These are phyloP conservation scores for Ilex aquifolium DNA, from an alignment of 257 asterid species.

Conservation along the genomic window DNA sequence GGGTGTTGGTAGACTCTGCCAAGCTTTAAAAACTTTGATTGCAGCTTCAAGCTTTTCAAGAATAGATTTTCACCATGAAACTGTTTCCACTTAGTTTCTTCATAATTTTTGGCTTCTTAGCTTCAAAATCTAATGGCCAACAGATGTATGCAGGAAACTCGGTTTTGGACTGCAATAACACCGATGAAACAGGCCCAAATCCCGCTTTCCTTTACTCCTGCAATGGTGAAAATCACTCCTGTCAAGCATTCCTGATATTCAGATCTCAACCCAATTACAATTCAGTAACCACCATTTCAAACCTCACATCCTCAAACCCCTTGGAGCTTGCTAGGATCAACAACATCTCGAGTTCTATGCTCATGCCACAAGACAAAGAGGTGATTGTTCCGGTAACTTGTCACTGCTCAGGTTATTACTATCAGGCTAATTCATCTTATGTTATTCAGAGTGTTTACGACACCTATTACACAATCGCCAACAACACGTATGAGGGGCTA, in stretches of 20 bases:
- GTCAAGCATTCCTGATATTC: conserved; percentile 45
- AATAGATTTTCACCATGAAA: conserved; percentile 15
- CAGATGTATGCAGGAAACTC: conserved; percentile 44
- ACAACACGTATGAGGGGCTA: conserved; percentile 41
- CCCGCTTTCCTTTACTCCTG: conserved; percentile 48
- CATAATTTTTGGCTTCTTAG: conserved; percentile 11
- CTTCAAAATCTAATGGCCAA: conserved; percentile 25
- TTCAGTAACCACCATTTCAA: conserved; percentile 43
- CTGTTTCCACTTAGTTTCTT: conserved; percentile 14
- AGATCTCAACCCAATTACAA: conserved; percentile 30
- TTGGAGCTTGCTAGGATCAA: conserved; percentile 33
- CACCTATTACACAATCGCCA: conserved; percentile 44
- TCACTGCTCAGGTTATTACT: conserved; percentile 49
- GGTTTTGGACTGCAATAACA: conserved; percentile 24
- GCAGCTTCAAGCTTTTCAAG: too few relatives aligned
- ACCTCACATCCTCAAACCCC: conserved; percentile 41
- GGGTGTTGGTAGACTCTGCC: too few relatives aligned
- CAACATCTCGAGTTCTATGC: conserved; percentile 29
- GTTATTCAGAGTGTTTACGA: conserved; percentile 3
- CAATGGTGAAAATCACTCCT: conserved; percentile 28
- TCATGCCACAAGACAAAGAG: conserved; percentile 27
- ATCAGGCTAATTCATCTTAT: conserved; percentile 55
- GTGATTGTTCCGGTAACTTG: conserved; percentile 54
- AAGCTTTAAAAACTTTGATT: too few relatives aligned
- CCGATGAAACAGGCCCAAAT: conserved; percentile 31